Evolutionary conservation across 345 rosid genomes (phyloP), one percentile per base, ranked within the genome.

Genomic region (Draba incana): DNA sequence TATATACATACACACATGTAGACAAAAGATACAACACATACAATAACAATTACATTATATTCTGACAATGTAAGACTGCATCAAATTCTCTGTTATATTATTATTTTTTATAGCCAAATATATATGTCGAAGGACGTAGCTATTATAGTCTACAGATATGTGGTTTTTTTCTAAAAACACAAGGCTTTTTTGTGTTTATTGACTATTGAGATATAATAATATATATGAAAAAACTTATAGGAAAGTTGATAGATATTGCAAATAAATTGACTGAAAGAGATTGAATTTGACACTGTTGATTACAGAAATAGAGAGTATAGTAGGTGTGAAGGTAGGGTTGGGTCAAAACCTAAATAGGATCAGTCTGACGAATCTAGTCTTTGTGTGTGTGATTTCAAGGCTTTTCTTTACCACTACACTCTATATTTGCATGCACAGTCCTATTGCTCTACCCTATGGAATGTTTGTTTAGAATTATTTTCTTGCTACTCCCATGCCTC

Each of bases 61-160:
- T 24, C 77, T 72, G 77, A 72, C 77, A 57, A 37, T 72, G 71
- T 64, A 72, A 72, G 66, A 48, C 41, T 72, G 66, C 60, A 72
- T 72, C 60, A 72, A 58, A 72, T 72, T 72, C 77, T 57, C 66
- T 55, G 43, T 71, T 57, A 13, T 63, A 46, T 45, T 54, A 53
- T 10, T 12, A 5, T 68, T 20, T 20, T 20, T 39, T 41, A 43
- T 61, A 43, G 33, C 15, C 30, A 43, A 44, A 28, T 25, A 28
- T 0, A 8, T 35, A 8, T 44, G 25, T 45, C 31, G 14, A 54
- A 24, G 14, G 31, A 13, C 28, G 56, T 62, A 35, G 56, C 48
- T 70, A n/a, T 35, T 4, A 15, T 52, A 42, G 60, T 50, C 55
- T 62, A 24, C 10, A 53, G 8, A 44, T 54, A 33, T 70, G 31